Conservation (phyloP, 495 filamentous ascomycete species). For the Penicillium robsamsonii region DNA sequence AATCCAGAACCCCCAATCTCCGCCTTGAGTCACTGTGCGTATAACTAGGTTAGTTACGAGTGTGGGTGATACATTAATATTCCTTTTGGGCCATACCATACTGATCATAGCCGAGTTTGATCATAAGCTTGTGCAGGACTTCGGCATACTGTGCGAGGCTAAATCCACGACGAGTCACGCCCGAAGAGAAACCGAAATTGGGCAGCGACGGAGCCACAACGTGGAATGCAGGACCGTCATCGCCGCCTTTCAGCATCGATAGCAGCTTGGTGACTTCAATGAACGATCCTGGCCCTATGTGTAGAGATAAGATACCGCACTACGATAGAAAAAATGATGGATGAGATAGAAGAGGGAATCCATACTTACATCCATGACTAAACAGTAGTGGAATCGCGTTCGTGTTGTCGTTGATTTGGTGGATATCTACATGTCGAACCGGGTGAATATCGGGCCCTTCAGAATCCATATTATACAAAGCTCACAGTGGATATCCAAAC, state of each 20-base stretch:
- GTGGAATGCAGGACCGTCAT: constrained; percentile 37
- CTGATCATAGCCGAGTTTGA: constrained; percentile 59
- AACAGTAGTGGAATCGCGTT: constrained; percentile 47
- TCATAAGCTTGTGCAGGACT: constrained; percentile 64
- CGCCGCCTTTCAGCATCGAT: constrained; percentile 25
- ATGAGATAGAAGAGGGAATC: neutral
- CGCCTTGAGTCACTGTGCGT: constrained; percentile 55
- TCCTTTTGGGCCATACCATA: constrained; percentile 48
- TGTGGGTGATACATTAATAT: neutral
- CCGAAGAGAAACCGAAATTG: constrained; percentile 43
- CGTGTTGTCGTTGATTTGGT: constrained; percentile 33
- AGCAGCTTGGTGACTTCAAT: constrained; percentile 40
- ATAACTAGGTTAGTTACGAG: neutral
- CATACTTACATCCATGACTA: constrained; percentile 41
- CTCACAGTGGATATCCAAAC: constrained; percentile 42
- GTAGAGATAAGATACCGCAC: neutral
- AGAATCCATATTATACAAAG: neutral
- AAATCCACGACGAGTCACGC: constrained; percentile 47
- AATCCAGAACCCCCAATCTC: constrained; percentile 67
- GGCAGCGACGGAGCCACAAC: constrained; percentile 46
- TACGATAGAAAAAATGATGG: neutral
- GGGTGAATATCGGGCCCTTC: neutral
- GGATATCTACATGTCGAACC: constrained; percentile 28
- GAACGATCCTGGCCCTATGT: constrained; percentile 39
- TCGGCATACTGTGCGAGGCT: constrained; percentile 60